Percentiles rank a stretch among this genome's conserved stretches.
These are phyloP conservation scores for Ceriops tagal DNA, from an alignment of 345 rosid species.

Conservation along the genomic window DNA sequence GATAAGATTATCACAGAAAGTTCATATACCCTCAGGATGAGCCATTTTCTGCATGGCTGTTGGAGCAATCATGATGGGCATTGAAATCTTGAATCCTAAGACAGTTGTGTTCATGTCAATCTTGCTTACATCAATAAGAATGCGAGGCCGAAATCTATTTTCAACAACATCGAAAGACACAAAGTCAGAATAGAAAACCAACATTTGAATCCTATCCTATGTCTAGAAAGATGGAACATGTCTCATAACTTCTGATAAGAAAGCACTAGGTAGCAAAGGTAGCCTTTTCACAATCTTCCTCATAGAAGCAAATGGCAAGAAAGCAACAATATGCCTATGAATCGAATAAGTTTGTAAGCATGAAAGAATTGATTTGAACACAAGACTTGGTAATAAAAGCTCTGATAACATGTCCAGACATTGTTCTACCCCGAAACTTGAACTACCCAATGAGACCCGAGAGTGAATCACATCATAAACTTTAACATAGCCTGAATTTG, in stretches of 20 bases:
- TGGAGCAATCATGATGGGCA: constrained; percentile 98
- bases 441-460: too few relatives aligned
- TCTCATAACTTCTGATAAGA: too few relatives aligned
- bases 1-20: neutral
- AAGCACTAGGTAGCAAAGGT: too few relatives aligned
- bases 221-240: too few relatives aligned
- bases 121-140: constrained; percentile 82
- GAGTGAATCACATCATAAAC: too few relatives aligned
- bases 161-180: neutral
- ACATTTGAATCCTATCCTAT: too few relatives aligned
- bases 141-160: constrained; percentile 78
- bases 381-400: too few relatives aligned
- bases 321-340: neutral
- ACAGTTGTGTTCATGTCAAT: constrained; percentile 72
- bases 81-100: constrained; percentile 80
- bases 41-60: constrained; percentile 98
- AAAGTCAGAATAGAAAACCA: neutral
- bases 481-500: neutral
- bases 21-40: constrained; percentile 68
- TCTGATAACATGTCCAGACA: too few relatives aligned
- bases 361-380: too few relatives aligned
- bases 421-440: too few relatives aligned
- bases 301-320: neutral
- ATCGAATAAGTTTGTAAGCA: neutral
- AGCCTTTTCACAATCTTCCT: neutral